Evolutionary conservation across 169 alveolate genomes (phyloP).

Genomic region (Eimeria necatrix): DNA sequence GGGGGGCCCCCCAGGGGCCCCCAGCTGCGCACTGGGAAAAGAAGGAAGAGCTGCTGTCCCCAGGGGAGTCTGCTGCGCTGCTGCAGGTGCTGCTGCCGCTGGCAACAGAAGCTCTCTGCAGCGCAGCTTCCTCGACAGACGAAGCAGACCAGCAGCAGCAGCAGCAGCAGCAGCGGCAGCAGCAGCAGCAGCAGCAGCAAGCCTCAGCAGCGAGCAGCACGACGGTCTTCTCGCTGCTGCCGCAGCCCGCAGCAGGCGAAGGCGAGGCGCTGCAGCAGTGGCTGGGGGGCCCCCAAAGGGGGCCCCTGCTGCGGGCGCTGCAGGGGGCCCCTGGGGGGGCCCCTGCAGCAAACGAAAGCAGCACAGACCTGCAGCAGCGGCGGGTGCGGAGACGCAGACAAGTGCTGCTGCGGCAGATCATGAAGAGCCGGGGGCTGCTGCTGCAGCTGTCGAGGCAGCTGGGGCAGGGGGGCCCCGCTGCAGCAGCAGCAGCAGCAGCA

Average conservation of each 20-base stretch:
- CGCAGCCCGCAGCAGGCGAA: background rate
- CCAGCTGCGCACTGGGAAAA: background rate
- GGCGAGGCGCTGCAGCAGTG: conserved; percentile 24
- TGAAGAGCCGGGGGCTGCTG: conserved; percentile 26
- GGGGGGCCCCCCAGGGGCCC: background rate
- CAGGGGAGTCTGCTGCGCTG: conserved; percentile 35
- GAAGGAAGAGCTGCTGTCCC: background rate
- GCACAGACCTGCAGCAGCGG: background rate
- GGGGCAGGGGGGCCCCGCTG: conserved; percentile 13
- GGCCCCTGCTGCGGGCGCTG: background rate
- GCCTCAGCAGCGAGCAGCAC: no score
- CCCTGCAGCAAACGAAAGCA: background rate
- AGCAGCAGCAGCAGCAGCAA: no score
- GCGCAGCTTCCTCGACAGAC: background rate
- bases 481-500: background rate
- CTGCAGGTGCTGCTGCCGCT: conserved; percentile 58
- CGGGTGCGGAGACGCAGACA: background rate
- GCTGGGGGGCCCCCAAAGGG: background rate
- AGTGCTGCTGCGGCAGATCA: conserved; percentile 23
- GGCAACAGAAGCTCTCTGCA: background rate
- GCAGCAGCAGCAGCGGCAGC: conserved; percentile 5
- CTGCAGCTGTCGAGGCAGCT: conserved; percentile 48
- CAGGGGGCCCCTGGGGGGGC: conserved; percentile 8
- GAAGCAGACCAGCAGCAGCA: conserved; percentile 17
- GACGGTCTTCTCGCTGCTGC: background rate